Base-by-base conservation (phyloP, 257 asterid species). In the Jaltomata sinuosa region DNA sequence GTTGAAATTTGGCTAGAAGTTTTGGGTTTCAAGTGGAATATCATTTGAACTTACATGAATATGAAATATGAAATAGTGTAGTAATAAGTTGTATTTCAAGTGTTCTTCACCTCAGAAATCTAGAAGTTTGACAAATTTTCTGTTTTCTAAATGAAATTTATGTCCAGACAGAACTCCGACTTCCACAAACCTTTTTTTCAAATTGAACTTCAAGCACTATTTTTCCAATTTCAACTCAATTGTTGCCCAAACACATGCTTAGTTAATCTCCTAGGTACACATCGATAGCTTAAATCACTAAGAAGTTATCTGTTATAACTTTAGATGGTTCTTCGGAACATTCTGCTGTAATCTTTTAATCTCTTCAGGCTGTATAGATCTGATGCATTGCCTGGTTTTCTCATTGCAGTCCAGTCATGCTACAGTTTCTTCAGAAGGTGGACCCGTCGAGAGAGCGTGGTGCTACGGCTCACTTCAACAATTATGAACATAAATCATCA, bases 351-450 rank as follows among this genome's bases (percentile, higher is more conserved):
- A 19, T 49, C 42, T 77, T 76, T 47, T 77, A 47, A 49, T 76
- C 40, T 64, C 38, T 64, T 77, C 64, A 49, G 34, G 45, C 29
- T 29, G 29, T 77, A 18, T 19, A 77, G 64, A 50, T 27, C 64
- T 77, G 64, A 49, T 49, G 82, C 22, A 29, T 27, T 77, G 64
- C 27, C 16, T 77, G 64, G 45, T 77, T 85, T 71, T 80, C 19
- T 85, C 85, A 21, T 84, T 87, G 84, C 87, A 94, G 98, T 86
- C 97, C 91, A 91, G 93, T 91, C 91, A 95, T 95, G 99, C 91
- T 94, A 87, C 97, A 94, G 85, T 95, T 95, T 89, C 93, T 95
- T 85, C 94, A 91, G 88, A 93, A 93, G 94, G 97, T 91, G 85
- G 99, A 95, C 84, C 98, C 93, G 67, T 90, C 95, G 59, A 84